Evolutionary conservation across 106 monocot genomes (phyloP).

Genomic region (Narthecium ossifragum): DNA sequence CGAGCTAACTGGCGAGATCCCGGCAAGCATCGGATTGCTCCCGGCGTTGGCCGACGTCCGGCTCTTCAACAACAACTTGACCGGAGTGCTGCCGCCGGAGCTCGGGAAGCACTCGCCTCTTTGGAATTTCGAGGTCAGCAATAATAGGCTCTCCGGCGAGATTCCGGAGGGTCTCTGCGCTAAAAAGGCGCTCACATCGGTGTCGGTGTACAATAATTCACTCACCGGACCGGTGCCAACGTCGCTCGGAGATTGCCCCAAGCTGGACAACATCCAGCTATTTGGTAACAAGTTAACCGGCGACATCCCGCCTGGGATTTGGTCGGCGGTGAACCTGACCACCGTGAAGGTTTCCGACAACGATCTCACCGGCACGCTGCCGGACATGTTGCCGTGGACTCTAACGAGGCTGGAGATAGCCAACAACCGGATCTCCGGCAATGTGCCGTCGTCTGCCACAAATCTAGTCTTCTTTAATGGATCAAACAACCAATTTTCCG

Average conservation of each 20-base stretch:
- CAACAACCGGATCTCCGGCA: slow-evolving; percentile 59
- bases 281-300: slow-evolving; percentile 50
- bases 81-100: slow-evolving; percentile 22
- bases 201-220: slow-evolving; percentile 41
- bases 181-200: slow-evolving; percentile 2
- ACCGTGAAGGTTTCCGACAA: slow-evolving; percentile 30
- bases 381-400: slow-evolving; percentile 32
- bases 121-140: slow-evolving; percentile 36
- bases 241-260: slow-evolving; percentile 31
- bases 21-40: slow-evolving; percentile 9
- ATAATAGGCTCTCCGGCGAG: slow-evolving; percentile 46
- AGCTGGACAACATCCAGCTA: slow-evolving; percentile 28
- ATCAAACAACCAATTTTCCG: slow-evolving; percentile 44
- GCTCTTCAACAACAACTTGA: slow-evolving; percentile 21
- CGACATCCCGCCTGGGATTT: slow-evolving; percentile 36
- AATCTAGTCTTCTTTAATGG: slow-evolving; percentile 32
- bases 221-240: slow-evolving; percentile 43
- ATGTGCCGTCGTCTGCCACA: slow-evolving; percentile 28
- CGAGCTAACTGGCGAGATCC: slow-evolving; percentile 25
- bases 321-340: slow-evolving; percentile 34
- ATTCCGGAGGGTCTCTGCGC: slow-evolving; percentile 45
- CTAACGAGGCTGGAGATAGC: slow-evolving; percentile 41
- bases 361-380: slow-evolving; percentile 48
- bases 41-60: slow-evolving; percentile 9
- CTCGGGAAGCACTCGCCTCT: slow-evolving; percentile 25